These are phyloP conservation scores for Oryza nivara DNA, from an alignment of 176 grass and related monocot species.

Conservation along the genomic window DNA sequence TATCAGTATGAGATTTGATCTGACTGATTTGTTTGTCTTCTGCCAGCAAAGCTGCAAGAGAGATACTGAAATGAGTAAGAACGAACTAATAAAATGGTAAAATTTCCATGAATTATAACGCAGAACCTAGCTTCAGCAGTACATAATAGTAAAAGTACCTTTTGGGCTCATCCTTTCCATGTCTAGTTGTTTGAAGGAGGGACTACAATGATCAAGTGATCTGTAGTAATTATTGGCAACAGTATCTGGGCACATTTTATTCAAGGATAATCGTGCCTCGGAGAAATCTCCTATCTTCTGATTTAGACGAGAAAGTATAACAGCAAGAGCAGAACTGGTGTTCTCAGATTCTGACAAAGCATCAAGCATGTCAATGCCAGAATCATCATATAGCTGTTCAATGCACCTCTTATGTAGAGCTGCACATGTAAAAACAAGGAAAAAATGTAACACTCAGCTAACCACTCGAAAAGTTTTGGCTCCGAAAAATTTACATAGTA, in stretches of 20 bases:
- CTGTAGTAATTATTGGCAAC: conserved; percentile 41
- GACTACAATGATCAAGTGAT: conserved; percentile 47
- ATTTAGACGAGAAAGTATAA: conserved; percentile 57
- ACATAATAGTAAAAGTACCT: conserved; percentile 40
- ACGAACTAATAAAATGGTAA: background rate
- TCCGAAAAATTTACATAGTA: background rate
- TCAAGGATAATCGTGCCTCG: conserved; percentile 12
- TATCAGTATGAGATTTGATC: conserved; percentile 19
- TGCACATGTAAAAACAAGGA: background rate
- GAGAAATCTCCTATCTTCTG: conserved; percentile 41
- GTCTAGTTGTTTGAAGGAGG: conserved; percentile 55
- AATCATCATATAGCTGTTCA: conserved; percentile 49
- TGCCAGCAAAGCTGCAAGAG: conserved; percentile 46
- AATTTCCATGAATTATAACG: background rate
- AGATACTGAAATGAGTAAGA: background rate
- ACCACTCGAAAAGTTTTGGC: background rate
- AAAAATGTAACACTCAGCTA: conserved; percentile 2
- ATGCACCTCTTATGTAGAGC: conserved; percentile 60
- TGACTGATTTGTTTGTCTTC: conserved; percentile 45
- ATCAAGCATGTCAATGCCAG: conserved; percentile 47
- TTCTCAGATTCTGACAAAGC: conserved; percentile 17
- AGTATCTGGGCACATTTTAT: conserved; percentile 20
- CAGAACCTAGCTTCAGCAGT: background rate
- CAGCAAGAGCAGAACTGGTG: conserved; percentile 27
- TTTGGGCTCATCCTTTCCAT: conserved; percentile 41